phyloP scores from a whole-genome alignment of 352 stramenopile genomes.

The Phytopythium delawarense region DNA sequence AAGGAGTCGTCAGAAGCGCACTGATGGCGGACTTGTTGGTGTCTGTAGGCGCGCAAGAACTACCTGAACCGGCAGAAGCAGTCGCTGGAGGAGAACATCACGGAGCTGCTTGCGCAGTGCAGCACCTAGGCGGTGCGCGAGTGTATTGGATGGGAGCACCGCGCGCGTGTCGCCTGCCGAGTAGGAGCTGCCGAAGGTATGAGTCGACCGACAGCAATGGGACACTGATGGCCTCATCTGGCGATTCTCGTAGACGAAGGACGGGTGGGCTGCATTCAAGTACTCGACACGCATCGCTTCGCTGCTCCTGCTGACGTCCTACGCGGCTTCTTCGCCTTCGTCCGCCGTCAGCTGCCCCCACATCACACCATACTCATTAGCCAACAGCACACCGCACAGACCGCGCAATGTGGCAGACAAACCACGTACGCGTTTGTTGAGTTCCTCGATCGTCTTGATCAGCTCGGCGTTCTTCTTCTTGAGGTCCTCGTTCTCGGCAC shows the following conservation, averaged over 20 bases:
- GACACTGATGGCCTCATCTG: neutral
- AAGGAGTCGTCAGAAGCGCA: neutral
- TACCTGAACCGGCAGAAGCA: slow-evolving; percentile 78
- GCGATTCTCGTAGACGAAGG: neutral
- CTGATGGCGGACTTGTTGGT: neutral
- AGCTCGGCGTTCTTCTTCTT: slow-evolving; percentile 92
- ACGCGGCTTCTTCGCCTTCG: neutral
- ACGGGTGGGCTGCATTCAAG: neutral
- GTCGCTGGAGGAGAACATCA: slow-evolving; percentile 80
- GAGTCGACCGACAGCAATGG: neutral
- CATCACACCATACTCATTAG: neutral
- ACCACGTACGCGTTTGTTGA: slow-evolving; percentile 79
- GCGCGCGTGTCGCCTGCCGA: neutral
- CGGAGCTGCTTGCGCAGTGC: slow-evolving; percentile 72
- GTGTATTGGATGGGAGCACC: neutral
- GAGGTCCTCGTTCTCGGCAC: slow-evolving; percentile 89
- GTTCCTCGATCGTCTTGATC: slow-evolving; percentile 87
- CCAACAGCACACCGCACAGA: neutral
- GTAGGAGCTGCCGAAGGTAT: neutral
- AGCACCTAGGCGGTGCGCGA: slow-evolving; percentile 18
- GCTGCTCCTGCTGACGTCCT: neutral
- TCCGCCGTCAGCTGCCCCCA: slow-evolving; percentile 44
- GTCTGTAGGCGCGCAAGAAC: slow-evolving; percentile 61
- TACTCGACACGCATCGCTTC: neutral
- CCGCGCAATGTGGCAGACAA: neutral